Percentiles rank a stretch among this genome's conserved stretches.
Conservation (phyloP, 805 yeast genomes). For the Cyberlindnera xylosilytica region DNA sequence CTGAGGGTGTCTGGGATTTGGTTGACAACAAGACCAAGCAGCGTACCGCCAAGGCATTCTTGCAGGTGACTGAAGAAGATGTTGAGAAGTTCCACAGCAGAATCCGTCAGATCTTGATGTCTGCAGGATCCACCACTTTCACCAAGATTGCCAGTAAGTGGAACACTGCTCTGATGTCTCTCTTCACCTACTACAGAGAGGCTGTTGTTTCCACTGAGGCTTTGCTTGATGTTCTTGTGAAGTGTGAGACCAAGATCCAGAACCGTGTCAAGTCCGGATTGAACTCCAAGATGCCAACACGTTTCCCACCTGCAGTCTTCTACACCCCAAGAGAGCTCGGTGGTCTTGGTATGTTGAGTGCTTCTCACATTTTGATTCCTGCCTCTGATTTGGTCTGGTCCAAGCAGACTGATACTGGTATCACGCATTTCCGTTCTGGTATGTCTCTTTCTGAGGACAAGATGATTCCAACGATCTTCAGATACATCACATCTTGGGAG, state of each 20-base stretch:
- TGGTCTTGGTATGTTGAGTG: constrained; percentile 96
- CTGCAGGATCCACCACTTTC: constrained; percentile 93
- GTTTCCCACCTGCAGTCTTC: constrained; percentile 98
- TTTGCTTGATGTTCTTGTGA: constrained; percentile 77
- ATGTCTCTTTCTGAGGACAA: constrained; percentile 80
- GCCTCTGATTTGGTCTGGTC: constrained; percentile 91
- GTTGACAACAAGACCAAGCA: constrained; percentile 56
- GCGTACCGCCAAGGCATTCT: constrained; percentile 81
- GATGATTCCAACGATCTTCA: constrained; percentile 86
- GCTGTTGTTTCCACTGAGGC: constrained; percentile 83
- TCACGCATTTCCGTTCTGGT: constrained; percentile 91
- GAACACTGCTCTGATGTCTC: constrained; percentile 86
- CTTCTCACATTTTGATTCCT: constrained; percentile 93
- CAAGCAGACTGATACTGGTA: constrained; percentile 89
- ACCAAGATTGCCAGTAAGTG: constrained; percentile 92
- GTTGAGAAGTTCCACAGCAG: constrained; percentile 78
- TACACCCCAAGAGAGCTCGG: constrained; percentile 97
- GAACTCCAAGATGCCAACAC: constrained; percentile 96
- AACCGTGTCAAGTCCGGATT: constrained; percentile 92
- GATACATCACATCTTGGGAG: constrained; percentile 95
- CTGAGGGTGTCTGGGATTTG: constrained; percentile 93
- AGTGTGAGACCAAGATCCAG: constrained; percentile 90
- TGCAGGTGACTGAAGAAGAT: constrained; percentile 80
- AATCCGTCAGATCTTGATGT: constrained; percentile 86
- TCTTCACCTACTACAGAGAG: constrained; percentile 89